Evolutionary conservation across 768 basidiomycete species (phyloP).

Genomic region (Lentinula raphanica): DNA sequence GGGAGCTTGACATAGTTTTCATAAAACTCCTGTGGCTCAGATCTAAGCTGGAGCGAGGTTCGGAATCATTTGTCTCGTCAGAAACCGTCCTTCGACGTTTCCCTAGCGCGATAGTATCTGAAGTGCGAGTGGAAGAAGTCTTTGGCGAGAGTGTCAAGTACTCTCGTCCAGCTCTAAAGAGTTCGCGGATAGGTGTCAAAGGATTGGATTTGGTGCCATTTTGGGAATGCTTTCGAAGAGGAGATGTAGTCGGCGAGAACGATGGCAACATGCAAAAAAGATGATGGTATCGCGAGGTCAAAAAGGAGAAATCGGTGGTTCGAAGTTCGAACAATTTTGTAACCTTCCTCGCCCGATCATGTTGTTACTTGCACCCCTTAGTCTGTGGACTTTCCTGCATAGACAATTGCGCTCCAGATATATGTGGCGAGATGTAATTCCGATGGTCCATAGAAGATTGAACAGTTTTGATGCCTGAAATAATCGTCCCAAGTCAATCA

Average conservation of each 20-base stretch:
- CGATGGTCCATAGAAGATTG: too few relatives aligned
- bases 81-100: background rate
- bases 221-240: background rate
- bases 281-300: background rate
- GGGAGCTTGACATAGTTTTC: background rate
- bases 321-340: background rate
- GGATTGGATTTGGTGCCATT: background rate
- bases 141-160: background rate
- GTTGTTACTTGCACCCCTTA: too few relatives aligned
- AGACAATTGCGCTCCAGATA: too few relatives aligned
- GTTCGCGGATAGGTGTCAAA: background rate
- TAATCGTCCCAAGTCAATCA: too few relatives aligned
- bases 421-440: too few relatives aligned
- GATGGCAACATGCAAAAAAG: background rate
- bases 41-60: background rate
- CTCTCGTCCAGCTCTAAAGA: background rate
- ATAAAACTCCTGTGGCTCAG: background rate
- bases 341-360: background rate
- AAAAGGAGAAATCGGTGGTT: background rate
- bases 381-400: too few relatives aligned
- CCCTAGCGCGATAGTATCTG: background rate
- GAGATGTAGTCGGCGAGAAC: background rate
- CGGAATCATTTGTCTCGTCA: background rate
- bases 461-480: too few relatives aligned
- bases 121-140: background rate